phyloP scores from a whole-genome alignment of 371 early-diverging fungal species.

The Thermomucor indicae-seudaticae region DNA sequence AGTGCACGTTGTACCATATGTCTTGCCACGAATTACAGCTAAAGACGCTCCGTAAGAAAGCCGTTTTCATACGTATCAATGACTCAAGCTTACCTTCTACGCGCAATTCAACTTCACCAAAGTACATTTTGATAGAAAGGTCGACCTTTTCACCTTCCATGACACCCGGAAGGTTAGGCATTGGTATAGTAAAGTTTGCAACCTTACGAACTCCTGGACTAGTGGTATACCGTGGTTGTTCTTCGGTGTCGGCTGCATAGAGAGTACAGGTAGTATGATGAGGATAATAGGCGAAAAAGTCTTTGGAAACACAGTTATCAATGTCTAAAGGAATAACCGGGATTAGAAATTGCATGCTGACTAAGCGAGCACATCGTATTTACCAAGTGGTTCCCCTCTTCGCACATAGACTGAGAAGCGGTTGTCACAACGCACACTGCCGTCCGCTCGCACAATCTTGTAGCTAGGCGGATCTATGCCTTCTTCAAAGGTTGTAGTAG shows the following conservation, averaged over 20 bases:
- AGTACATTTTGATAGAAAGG: constrained; percentile 33
- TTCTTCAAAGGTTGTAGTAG: constrained; percentile 47
- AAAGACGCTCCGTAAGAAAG: background rate
- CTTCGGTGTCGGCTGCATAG: constrained; percentile 42
- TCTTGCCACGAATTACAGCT: constrained; percentile 49
- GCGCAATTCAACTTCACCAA: constrained; percentile 50
- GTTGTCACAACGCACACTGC: constrained; percentile 42
- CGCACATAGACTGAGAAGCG: constrained; percentile 44
- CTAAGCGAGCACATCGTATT: constrained; percentile 19
- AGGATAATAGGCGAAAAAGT: constrained; percentile 48
- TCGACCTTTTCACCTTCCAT: constrained; percentile 43
- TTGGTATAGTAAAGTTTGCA: constrained; percentile 44
- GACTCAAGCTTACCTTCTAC: constrained; percentile 34
- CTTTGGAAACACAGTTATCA: constrained; percentile 38
- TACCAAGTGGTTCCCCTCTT: constrained; percentile 36
- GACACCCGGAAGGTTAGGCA: constrained; percentile 39
- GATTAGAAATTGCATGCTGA: background rate
- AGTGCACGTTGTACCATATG: constrained; percentile 45
- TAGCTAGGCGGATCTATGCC: constrained; percentile 46
- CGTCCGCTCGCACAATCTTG: constrained; percentile 41
- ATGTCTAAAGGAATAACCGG: constrained; percentile 17
- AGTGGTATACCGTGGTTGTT: constrained; percentile 39
- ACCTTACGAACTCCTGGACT: constrained; percentile 42
- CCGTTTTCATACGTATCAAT: background rate
- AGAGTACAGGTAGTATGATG: constrained; percentile 52